A percentile compares a stretch with the other conserved stretches of the same genome.
phyloP scores from a whole-genome alignment of 2,329 filamentous ascomycete species.

The Moelleriella libera region DNA sequence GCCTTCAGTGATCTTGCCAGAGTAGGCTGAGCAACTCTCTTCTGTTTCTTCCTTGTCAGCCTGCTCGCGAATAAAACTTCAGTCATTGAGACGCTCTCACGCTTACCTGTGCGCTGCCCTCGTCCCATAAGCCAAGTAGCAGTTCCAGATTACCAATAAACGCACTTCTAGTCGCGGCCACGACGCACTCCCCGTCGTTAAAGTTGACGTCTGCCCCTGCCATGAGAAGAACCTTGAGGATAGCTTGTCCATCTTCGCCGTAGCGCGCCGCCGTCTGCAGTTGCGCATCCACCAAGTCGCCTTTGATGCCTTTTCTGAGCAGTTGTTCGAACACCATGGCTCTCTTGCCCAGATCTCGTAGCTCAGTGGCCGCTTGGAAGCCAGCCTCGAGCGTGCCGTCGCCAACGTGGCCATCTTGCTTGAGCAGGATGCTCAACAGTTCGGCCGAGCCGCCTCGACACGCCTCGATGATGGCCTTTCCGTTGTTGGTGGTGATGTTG shows the following conservation, averaged over 20 bases:
- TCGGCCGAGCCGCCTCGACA: constrained; percentile 34
- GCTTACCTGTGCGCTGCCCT: constrained; percentile 25
- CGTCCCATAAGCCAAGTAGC: constrained; percentile 31
- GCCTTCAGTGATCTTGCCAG: constrained; percentile 37
- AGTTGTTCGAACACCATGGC: constrained; percentile 36
- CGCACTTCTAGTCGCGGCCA: constrained; percentile 37
- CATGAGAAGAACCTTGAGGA: constrained; percentile 35
- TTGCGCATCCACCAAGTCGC: constrained; percentile 37
- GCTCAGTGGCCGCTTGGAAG: constrained; percentile 40
- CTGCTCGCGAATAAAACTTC: constrained; percentile 1
- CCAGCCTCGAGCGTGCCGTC: constrained; percentile 31
- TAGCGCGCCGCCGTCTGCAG: constrained; percentile 38
- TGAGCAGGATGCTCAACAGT: constrained; percentile 35
- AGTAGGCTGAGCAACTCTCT: constrained; percentile 30
- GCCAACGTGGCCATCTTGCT: constrained; percentile 21
- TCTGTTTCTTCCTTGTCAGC: constrained; percentile 14
- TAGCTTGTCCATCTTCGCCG: constrained; percentile 30
- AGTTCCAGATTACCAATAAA: constrained; percentile 34
- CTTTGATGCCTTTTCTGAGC: constrained; percentile 32
- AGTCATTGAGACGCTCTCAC: constrained; percentile 1
- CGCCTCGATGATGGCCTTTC: constrained; percentile 39
- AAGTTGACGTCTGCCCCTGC: constrained; percentile 42
- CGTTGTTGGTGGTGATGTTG: constrained; percentile 33
- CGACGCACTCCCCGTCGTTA: constrained; percentile 39
- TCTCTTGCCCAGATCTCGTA: constrained; percentile 33